These are phyloP conservation scores for Tephrocybe rancida DNA, from an alignment of 768 basidiomycete genomes.

Conservation along the genomic window DNA sequence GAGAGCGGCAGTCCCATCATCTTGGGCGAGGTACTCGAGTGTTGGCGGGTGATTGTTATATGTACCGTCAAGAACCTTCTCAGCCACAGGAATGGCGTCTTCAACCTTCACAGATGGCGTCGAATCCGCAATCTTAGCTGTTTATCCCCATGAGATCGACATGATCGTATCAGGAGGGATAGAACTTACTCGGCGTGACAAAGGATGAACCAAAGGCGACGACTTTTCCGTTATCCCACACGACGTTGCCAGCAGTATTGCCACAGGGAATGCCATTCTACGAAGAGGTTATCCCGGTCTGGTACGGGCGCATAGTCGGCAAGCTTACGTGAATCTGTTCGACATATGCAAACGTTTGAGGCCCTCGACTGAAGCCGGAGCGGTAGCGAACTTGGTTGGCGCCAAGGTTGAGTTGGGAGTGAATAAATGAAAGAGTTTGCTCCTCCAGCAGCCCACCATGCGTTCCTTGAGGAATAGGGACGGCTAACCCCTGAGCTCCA, in stretches of 20 bases:
- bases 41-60: conserved; percentile 38
- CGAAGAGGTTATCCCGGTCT: neutral
- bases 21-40: conserved; percentile 39
- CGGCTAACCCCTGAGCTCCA: neutral
- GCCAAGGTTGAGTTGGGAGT: neutral
- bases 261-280: conserved; percentile 34
- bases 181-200: conserved; percentile 26
- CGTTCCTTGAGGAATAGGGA: neutral
- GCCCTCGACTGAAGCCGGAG: conserved; percentile 20
- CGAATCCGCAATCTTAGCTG: conserved; percentile 29
- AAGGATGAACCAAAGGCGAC: conserved; percentile 35
- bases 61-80: conserved; percentile 31
- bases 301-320: neutral
- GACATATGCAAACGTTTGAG: conserved; percentile 23
- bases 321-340: conserved; percentile 23
- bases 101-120: conserved; percentile 31
- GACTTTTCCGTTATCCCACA: conserved; percentile 29
- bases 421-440: neutral
- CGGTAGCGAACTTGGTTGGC: neutral
- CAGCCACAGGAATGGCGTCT: conserved; percentile 32
- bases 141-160: too few relatives aligned
- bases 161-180: neutral
- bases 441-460: neutral
- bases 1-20: conserved; percentile 36
- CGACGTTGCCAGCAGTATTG: conserved; percentile 38